Base-by-base conservation (phyloP, 768 basidiomycete genomes). In the Grammothele lineata region DNA sequence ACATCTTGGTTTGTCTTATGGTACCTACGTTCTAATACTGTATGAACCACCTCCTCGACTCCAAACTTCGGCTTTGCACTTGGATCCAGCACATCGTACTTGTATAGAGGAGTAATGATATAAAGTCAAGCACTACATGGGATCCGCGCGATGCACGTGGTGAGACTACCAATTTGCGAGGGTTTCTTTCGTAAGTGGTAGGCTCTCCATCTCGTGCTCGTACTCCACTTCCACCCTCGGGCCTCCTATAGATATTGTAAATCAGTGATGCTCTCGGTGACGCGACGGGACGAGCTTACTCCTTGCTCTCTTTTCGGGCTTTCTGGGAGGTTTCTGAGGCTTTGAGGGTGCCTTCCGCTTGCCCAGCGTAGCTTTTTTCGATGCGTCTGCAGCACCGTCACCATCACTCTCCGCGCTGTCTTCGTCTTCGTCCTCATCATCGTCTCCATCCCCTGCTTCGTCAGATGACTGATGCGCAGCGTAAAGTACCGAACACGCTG, bases 141-240 rank as follows among this genome's bases (percentile, higher is more conserved):
- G 24, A 26, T n/a, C n/a, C n/a, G n/a, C n/a, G n/a, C n/a, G n/a
- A n/a, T 30, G 26, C 15, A 11, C 5, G 15, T 18, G 39, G 17
- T 5, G 18, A 27, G 32, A 24, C 40, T 55, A 65, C 63, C 63
- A 65, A 33, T 51, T 59, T 6, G 56, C 57, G 10, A 63, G 33
- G 15, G 52, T 49, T 40, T 62, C 58, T 47, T 62, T 62, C 21
- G 63, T 62, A 37, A 65, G 60, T 12, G 63, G 63, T 36, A 55
- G 51, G 24, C 52, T 83, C 61, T 86, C 91, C 66, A 87, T 74
- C 70, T 96, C 94, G 63, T 90, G 81, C 66, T 98, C 94, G 80
- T 96, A 96, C 67, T 97, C 95, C 59, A 98, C 85, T 64, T 97
- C 91, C 60, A 98, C 85, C 54, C 85, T 75, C 12, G 92, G 85